Evolutionary conservation across 1,284 basidiomycete species (phyloP).

Genomic region (Cutaneotrichosporon sp.): DNA sequence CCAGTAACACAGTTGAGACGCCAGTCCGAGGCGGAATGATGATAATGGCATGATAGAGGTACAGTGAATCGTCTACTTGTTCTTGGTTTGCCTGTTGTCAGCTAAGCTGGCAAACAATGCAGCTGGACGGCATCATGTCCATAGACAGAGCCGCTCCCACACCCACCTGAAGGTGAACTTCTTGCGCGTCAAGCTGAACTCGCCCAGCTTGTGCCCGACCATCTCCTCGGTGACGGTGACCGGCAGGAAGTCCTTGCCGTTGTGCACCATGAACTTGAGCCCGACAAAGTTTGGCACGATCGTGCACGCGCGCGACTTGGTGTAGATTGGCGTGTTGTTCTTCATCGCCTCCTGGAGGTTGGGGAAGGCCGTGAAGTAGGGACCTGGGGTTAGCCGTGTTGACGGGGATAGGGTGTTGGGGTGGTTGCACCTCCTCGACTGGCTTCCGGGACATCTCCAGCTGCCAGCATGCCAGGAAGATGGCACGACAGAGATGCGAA

Average conservation of each 20-base stretch:
- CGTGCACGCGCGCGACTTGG: conserved; percentile 85
- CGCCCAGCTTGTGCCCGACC: conserved; percentile 97
- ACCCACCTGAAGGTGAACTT: conserved; percentile 56
- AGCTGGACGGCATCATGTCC: too few species aligned
- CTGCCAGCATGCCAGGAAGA: too few species aligned
- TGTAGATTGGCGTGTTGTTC: conserved; percentile 83
- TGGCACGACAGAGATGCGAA: too few species aligned
- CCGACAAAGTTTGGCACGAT: conserved; percentile 95
- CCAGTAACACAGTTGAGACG: too few species aligned
- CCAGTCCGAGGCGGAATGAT: not conserved
- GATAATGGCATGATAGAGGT: conserved; percentile 12
- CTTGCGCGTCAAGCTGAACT: conserved; percentile 84
- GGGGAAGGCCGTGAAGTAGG: conserved; percentile 93
- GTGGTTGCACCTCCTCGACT: too few species aligned
- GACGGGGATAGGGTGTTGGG: too few species aligned
- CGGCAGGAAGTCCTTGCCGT: conserved; percentile 87
- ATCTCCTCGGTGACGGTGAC: conserved; percentile 91
- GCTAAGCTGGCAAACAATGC: not conserved
- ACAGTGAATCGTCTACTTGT: conserved; percentile 22
- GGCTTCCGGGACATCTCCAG: too few species aligned
- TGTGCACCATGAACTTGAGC: conserved; percentile 87
- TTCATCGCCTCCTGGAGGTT: conserved; percentile 80
- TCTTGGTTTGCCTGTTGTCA: conserved; percentile 28
- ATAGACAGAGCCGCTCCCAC: too few species aligned
- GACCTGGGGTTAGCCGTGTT: conserved; percentile 64